A percentile compares a stretch with the other conserved stretches of the same genome.
Evolutionary conservation across 805 yeast species (phyloP).

Genomic region (Wickerhamomyces pijperi): DNA sequence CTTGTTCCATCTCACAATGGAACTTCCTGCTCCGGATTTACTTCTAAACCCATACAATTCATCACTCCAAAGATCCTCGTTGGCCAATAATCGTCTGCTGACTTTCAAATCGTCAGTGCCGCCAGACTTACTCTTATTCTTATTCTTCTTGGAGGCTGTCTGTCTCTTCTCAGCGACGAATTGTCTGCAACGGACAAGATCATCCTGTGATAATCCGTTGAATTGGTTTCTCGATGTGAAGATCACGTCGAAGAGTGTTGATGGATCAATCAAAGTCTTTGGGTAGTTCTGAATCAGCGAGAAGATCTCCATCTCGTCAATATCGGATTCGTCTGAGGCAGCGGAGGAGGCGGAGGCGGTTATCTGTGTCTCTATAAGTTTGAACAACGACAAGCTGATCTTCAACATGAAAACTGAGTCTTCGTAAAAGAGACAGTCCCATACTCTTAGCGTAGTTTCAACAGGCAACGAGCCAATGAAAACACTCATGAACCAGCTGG

Average conservation of each 20-base stretch:
- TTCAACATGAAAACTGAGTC: conserved; percentile 82
- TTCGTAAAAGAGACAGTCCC: conserved; percentile 94
- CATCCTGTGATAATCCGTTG: conserved; percentile 73
- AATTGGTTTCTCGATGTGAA: conserved; percentile 64
- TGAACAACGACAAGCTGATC: conserved; percentile 69
- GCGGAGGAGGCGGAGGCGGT: too few species aligned
- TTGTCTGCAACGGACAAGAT: conserved; percentile 64
- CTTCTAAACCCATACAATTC: conserved; percentile 32
- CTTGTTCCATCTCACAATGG: conserved; percentile 56
- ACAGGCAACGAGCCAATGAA: conserved; percentile 85
- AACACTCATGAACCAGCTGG: conserved; percentile 98
- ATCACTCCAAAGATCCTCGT: conserved; percentile 24
- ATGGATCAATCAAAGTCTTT: conserved; percentile 57
- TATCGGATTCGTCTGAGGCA: not conserved
- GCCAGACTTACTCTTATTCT: conserved; percentile 7
- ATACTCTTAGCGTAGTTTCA: conserved; percentile 76
- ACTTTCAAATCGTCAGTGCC: conserved; percentile 18
- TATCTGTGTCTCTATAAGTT: conserved; percentile 63
- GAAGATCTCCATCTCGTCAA: conserved; percentile 54
- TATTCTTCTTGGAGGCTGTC: conserved; percentile 5
- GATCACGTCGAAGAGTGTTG: conserved; percentile 57
- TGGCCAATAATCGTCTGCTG: conserved; percentile 15
- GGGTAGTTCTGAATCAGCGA: conserved; percentile 83
- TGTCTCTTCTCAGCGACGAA: conserved; percentile 61
- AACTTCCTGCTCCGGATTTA: conserved; percentile 16